These are phyloP conservation scores for Ramularia collo-cygni DNA, from an alignment of 2,329 filamentous ascomycete species.

Conservation along the genomic window DNA sequence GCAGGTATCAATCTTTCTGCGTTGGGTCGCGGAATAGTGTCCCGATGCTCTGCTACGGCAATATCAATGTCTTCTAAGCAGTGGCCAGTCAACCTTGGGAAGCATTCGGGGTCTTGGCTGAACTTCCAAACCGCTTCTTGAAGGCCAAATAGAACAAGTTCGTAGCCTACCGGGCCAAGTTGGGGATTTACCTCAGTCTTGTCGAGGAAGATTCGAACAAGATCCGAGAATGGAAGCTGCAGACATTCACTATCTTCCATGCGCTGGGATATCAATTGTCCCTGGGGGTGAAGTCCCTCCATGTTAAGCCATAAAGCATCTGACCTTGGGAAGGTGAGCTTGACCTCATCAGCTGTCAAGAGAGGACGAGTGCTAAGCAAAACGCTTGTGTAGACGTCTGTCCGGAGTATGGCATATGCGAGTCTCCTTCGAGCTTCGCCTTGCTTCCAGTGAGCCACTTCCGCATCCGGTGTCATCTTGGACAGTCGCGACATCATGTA, in stretches of 20 bases:
- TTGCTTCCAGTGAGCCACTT: conserved; percentile 5
- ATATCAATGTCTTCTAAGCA: conserved; percentile 6
- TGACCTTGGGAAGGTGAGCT: conserved; percentile 10
- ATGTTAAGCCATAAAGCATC: conserved; percentile 10
- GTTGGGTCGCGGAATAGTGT: neutral
- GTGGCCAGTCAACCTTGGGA: conserved; percentile 10
- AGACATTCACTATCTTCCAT: conserved; percentile 6
- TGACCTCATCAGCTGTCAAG: conserved; percentile 13
- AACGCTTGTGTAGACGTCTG: conserved; percentile 13
- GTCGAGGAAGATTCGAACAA: conserved; percentile 14
- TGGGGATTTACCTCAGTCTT: conserved; percentile 10
- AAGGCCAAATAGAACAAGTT: conserved; percentile 13
- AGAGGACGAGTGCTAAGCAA: conserved; percentile 12
- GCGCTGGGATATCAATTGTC: conserved; percentile 4
- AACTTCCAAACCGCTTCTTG: conserved; percentile 16
- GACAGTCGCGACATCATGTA: neutral
- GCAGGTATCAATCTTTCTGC: neutral
- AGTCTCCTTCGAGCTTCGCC: conserved; percentile 7
- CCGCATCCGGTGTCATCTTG: conserved; percentile 3
- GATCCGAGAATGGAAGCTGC: conserved; percentile 15
- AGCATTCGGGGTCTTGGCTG: conserved; percentile 15
- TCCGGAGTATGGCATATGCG: conserved; percentile 13
- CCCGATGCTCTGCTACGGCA: conserved; percentile 1
- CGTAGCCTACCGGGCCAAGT: conserved; percentile 11
- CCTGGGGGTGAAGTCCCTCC: conserved; percentile 1